phyloP scores from a whole-genome alignment of 257 asterid genomes.

The Solanum dulcamara region DNA sequence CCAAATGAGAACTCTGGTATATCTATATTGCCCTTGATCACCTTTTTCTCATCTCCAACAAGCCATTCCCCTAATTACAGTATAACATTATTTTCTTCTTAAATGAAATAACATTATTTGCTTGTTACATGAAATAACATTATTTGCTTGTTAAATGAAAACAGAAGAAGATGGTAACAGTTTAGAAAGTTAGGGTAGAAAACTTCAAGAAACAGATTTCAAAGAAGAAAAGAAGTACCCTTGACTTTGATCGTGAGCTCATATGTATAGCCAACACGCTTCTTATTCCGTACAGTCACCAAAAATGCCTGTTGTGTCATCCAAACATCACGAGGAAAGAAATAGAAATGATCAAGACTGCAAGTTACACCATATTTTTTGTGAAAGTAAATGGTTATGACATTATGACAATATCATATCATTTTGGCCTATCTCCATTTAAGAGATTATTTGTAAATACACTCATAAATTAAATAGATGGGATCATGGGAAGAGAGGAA shows the following conservation, averaged over 20 bases:
- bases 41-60: constrained; percentile 62
- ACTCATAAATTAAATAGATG: not conserved
- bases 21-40: constrained; percentile 63
- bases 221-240: constrained; percentile 31
- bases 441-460: not conserved
- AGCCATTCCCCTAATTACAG: constrained; percentile 63
- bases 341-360: not conserved
- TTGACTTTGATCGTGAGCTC: constrained; percentile 64
- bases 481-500: not conserved
- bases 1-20: constrained; percentile 78
- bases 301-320: constrained; percentile 55
- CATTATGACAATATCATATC: not conserved
- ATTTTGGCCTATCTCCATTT: not conserved
- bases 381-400: not conserved
- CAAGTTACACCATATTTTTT: not conserved
- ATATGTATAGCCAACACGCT: constrained; percentile 88
- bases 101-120: too few relatives aligned
- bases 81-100: too few relatives aligned
- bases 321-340: not conserved
- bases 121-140: not conserved
- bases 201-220: not conserved
- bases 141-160: not conserved
- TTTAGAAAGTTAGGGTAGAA: not conserved
- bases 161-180: not conserved
- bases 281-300: constrained; percentile 83